Evolutionary conservation across 2,329 filamentous ascomycete genomes (phyloP).

Genomic region (Aureobasidium sp.): DNA sequence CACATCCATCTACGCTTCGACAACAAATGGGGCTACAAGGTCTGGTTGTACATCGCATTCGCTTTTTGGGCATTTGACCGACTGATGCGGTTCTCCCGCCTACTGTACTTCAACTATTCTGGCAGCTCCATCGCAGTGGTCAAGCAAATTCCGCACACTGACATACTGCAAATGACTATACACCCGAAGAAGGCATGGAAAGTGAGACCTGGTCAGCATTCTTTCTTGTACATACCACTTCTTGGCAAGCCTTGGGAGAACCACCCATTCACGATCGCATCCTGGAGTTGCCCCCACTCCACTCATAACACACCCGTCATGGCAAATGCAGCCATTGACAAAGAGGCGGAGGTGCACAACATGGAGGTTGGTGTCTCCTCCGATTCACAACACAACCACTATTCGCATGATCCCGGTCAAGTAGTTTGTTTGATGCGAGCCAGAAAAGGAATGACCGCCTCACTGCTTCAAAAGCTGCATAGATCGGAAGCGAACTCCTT

Average conservation of each 20-base stretch:
- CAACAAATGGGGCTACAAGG: constrained; percentile 37
- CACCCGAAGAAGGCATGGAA: constrained; percentile 32
- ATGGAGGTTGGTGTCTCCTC: not conserved
- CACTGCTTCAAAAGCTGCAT: constrained; percentile 16
- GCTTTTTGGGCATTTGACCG: constrained; percentile 42
- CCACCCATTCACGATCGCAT: constrained; percentile 43
- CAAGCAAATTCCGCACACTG: constrained; percentile 23
- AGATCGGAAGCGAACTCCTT: constrained; percentile 1
- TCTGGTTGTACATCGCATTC: constrained; percentile 37
- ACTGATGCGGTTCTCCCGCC: constrained; percentile 30
- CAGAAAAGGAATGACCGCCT: constrained; percentile 28
- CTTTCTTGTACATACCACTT: constrained; percentile 43
- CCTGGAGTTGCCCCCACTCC: constrained; percentile 19
- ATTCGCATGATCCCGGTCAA: not conserved
- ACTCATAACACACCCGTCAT: not conserved
- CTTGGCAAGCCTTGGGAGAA: constrained; percentile 40
- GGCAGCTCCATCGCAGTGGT: constrained; percentile 32
- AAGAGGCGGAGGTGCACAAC: not conserved
- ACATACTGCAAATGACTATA: constrained; percentile 32
- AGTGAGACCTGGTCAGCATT: constrained; percentile 27
- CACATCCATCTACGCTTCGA: constrained; percentile 32
- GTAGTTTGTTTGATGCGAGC: constrained; percentile 32
- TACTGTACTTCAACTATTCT: constrained; percentile 23
- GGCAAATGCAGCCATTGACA: not conserved
- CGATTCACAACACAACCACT: not conserved